These are phyloP conservation scores for Podaxis sp. DNA, from an alignment of 768 basidiomycete genomes.

Conservation along the genomic window DNA sequence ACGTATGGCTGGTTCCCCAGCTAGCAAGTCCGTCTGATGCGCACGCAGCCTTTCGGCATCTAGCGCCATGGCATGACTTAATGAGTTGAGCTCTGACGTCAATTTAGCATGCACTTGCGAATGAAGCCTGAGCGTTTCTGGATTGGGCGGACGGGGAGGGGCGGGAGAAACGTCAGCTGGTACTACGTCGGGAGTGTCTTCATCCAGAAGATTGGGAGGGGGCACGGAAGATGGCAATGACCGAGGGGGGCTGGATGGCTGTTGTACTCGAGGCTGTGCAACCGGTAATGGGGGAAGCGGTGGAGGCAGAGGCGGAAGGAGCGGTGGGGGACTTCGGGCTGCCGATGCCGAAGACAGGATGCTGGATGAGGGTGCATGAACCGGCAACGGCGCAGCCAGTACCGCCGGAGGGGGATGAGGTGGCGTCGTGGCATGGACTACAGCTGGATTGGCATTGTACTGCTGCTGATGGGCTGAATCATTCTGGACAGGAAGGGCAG, in stretches of 20 bases:
- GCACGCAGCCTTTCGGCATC: conserved; percentile 78
- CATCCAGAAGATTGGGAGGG: conserved; percentile 64
- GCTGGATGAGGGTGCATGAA: not conserved
- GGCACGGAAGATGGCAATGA: conserved; percentile 26
- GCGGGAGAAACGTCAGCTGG: conserved; percentile 28
- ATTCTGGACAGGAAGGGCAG: not conserved
- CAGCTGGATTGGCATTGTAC: not conserved
- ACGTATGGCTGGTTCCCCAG: conserved; percentile 89
- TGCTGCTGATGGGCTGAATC: not conserved
- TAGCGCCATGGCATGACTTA: conserved; percentile 59
- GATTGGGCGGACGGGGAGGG: conserved; percentile 87
- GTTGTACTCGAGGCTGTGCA: conserved; percentile 21
- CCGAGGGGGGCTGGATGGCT: conserved; percentile 15
- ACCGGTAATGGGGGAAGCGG: conserved; percentile 16
- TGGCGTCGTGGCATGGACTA: not conserved
- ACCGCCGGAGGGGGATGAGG: conserved; percentile 9
- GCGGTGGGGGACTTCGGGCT: conserved; percentile 5
- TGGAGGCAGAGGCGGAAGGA: conserved; percentile 14
- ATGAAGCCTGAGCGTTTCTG: conserved; percentile 83
- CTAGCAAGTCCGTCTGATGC: conserved; percentile 80
- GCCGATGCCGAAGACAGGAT: conserved; percentile 9
- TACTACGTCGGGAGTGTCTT: conserved; percentile 40
- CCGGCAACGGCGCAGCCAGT: conserved; percentile 1
- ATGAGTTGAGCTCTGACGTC: conserved; percentile 66
- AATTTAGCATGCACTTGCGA: conserved; percentile 76